Evolutionary conservation across 371 early-diverging fungal species (phyloP).

Genomic region (Nosema muscidifuracis): DNA sequence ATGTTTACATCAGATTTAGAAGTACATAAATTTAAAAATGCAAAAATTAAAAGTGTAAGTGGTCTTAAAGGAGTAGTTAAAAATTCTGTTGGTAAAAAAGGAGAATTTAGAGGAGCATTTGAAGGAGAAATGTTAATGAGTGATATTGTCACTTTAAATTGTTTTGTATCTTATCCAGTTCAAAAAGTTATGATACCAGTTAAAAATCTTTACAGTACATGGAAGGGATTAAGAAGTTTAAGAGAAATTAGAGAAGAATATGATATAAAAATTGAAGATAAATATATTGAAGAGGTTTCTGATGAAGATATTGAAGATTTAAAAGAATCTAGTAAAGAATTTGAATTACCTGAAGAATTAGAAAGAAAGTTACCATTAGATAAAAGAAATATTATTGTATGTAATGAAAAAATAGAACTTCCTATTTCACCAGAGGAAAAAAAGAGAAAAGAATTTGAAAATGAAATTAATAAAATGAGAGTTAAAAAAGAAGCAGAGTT

Average conservation of each 20-base stretch:
- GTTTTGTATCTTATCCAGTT: constrained; percentile 86
- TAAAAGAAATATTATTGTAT: constrained; percentile 23
- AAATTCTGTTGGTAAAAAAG: constrained; percentile 71
- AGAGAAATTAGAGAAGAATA: constrained; percentile 74
- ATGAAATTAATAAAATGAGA: constrained; percentile 10
- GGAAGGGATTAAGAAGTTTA: constrained; percentile 79
- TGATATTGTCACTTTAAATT: constrained; percentile 90
- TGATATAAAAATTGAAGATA: constrained; percentile 60
- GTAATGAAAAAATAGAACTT: constrained; percentile 43
- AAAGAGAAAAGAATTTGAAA: constrained; percentile 29
- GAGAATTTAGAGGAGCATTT: constrained; percentile 94
- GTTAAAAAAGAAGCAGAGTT: constrained; percentile 17
- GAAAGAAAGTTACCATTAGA: constrained; percentile 34
- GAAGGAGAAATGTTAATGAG: constrained; percentile 86
- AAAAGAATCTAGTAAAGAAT: constrained; percentile 52
- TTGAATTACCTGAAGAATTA: constrained; percentile 22
- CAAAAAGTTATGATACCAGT: constrained; percentile 80
- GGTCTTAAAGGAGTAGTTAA: constrained; percentile 96
- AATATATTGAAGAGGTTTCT: constrained; percentile 74
- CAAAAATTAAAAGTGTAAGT: constrained; percentile 81
- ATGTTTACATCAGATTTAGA: constrained; percentile 97
- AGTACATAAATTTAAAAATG: constrained; percentile 94
- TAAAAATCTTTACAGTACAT: constrained; percentile 66
- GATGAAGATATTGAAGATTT: constrained; percentile 79
- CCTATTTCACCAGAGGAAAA: constrained; percentile 42